phyloP scores from a whole-genome alignment of 2,329 filamentous ascomycete genomes.

The Aspergillus tanneri region DNA sequence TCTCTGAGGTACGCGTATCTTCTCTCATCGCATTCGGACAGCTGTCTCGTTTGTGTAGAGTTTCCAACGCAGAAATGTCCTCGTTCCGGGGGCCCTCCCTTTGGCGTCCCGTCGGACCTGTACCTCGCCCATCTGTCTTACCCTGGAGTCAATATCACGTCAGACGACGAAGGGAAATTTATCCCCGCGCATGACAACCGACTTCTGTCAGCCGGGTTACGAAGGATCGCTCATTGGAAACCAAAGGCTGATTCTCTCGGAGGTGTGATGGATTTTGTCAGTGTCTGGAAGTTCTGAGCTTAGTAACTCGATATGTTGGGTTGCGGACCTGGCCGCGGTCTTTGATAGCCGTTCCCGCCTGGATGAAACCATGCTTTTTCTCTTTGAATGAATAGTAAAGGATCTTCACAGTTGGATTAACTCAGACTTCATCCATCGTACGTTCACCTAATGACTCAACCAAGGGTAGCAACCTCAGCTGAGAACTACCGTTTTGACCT shows the following conservation, averaged over 20 bases:
- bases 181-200: background rate
- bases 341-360: too few relatives aligned
- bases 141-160: background rate
- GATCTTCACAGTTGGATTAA: too few relatives aligned
- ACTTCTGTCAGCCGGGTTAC: background rate
- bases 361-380: too few relatives aligned
- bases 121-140: background rate
- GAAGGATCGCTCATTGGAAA: background rate
- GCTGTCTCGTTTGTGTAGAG: background rate
- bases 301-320: too few relatives aligned
- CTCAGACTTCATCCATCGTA: too few relatives aligned
- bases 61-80: background rate
- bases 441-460: too few relatives aligned
- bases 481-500: too few relatives aligned
- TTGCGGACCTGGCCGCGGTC: too few relatives aligned
- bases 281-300: constrained; percentile 2
- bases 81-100: background rate
- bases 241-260: background rate
- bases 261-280: background rate
- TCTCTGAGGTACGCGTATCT: background rate
- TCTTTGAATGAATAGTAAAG: too few relatives aligned
- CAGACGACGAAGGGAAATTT: background rate
- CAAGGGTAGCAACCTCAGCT: too few relatives aligned
- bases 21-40: background rate
- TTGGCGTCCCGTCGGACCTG: background rate